Evolutionary conservation across 495 filamentous ascomycete species (phyloP), one percentile per base, ranked within the genome.

Genomic region (Penicillium desertorum): DNA sequence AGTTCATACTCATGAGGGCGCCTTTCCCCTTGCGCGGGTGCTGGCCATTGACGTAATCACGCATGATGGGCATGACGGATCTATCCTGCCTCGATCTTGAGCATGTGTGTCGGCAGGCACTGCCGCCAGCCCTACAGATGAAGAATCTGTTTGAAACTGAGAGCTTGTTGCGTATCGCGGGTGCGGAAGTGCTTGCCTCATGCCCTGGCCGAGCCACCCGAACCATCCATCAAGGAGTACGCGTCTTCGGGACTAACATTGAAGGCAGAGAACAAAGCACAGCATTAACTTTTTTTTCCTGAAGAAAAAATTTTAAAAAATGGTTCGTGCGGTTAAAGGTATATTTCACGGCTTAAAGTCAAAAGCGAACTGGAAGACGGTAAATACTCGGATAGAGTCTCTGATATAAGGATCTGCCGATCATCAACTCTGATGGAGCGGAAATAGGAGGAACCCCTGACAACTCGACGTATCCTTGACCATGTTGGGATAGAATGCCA

Each of bases 1-100:
- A 60, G 58, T 77, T 50, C 79, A 74, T 60, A 71, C 73, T 14
- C 79, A 81, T 51, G 72, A 79, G 55, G 73, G 72, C 7, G 62
- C 75, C 19, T 58, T 81, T 45, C 64, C 73, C 6, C 60, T 81
- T 22, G 65, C 72, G 19, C 77, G 67, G 62, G 73, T 73, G 11
- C 60, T 83, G 46, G 66, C 67, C 1, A 56, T 73, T 12, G 77
- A 82, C 60, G 77, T 76, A 14, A 59, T 80, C 47, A 58, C 22
- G n/a, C 63, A 79, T 65, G 56, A 51, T 14, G 74, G 77, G 5
- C 73, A 78, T 1, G 76, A 23, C 66, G 0, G 30, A 66, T 4
- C 20, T 67, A 5, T 57, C 57, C 7, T 58, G 71, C 10, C 23
- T 81, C 4, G 45, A 73, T 45, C 54, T 74, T 25, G 46, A 56